These are phyloP conservation scores for Didymella keratinophila DNA, from an alignment of 2,329 filamentous ascomycete species.

Conservation along the genomic window DNA sequence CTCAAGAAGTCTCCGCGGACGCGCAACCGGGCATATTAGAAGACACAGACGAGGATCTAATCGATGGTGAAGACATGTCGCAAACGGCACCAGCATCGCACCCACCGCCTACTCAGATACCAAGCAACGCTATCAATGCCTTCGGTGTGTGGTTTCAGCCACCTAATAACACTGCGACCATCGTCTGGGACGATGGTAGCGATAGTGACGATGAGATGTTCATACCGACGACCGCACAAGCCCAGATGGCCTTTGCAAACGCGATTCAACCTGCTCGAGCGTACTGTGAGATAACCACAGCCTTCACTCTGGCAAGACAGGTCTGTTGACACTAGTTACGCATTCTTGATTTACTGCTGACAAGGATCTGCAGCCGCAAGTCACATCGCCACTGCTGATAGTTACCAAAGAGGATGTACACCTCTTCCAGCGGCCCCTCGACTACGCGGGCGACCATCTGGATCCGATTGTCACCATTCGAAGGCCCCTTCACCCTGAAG, in stretches of 20 bases:
- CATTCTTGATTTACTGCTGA: neutral
- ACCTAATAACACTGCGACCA: neutral
- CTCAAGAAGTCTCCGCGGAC: neutral
- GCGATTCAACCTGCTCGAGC: conserved; percentile 5
- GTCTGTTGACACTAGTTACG: neutral
- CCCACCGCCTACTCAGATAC: neutral
- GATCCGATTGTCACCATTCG: conserved; percentile 48
- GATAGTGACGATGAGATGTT: conserved; percentile 10
- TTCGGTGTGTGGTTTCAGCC: conserved; percentile 19
- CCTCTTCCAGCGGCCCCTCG: conserved; percentile 50
- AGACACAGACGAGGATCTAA: neutral
- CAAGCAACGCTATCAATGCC: conserved; percentile 7
- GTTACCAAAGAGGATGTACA: conserved; percentile 55
- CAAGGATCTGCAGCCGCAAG: neutral
- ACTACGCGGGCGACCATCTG: neutral
- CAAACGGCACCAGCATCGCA: neutral
- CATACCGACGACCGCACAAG: conserved; percentile 5
- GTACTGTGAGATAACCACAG: conserved; percentile 17
- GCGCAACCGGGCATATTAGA: neutral
- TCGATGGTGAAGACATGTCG: neutral
- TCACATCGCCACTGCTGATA: conserved; percentile 50
- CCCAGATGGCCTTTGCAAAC: conserved; percentile 1
- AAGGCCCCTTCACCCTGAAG: conserved; percentile 38
- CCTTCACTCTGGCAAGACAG: conserved; percentile 10
- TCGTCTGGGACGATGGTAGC: conserved; percentile 7